Percentiles rank a stretch among this genome's conserved stretches.
These are phyloP conservation scores for Cercospora sp. DNA, from an alignment of 2,329 filamentous ascomycete species.

Conservation along the genomic window DNA sequence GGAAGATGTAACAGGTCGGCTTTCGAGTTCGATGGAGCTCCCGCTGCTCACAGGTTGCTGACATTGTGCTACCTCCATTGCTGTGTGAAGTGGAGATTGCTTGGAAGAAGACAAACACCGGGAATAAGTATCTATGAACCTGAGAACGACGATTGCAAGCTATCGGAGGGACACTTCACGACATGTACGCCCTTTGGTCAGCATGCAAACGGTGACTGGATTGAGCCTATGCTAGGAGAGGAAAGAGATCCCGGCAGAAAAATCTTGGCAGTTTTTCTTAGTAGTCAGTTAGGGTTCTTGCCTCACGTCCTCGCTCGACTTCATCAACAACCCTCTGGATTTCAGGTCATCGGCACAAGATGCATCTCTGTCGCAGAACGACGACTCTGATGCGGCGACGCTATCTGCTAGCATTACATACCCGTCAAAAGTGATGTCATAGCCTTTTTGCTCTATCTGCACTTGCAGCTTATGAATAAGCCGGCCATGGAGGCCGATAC, in stretches of 20 bases:
- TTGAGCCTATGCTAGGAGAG: not conserved
- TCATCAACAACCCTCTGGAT: not conserved
- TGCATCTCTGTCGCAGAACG: not conserved
- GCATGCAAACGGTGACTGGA: not conserved
- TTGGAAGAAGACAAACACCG: not conserved
- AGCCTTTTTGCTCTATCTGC: not conserved
- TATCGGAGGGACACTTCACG: not conserved
- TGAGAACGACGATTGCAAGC: not conserved
- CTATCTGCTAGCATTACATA: not conserved
- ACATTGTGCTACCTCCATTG: not conserved
- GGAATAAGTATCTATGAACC: not conserved
- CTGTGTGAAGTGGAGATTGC: not conserved
- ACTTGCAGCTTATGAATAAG: not conserved
- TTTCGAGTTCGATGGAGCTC: conserved; percentile 4
- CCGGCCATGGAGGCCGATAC: not conserved
- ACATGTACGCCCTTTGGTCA: conserved; percentile 5
- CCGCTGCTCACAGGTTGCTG: not conserved
- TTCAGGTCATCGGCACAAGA: not conserved
- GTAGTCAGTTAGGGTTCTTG: not conserved
- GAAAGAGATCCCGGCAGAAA: conserved; percentile 1
- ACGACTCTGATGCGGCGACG: not conserved
- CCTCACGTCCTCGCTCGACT: not conserved
- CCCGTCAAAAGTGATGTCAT: not conserved
- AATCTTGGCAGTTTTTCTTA: not conserved
- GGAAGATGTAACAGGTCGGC: not conserved